Conservation (phyloP, 192 early-diverging fungal species). For the Coemansia reversa region DNA sequence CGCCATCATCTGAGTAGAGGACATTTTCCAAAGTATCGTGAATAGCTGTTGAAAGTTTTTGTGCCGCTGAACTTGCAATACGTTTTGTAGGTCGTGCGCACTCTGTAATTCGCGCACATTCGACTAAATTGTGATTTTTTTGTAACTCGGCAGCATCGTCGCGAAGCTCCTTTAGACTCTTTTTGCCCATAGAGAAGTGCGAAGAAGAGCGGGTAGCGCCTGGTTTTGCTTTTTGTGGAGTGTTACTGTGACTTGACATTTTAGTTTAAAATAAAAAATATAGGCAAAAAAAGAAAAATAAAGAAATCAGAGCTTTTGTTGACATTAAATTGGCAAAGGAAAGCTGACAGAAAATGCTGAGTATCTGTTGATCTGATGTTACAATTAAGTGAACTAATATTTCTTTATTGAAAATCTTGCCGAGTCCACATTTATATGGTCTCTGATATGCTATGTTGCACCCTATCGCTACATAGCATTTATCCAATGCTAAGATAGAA, state of each 20-base stretch:
- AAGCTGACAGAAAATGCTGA: not conserved
- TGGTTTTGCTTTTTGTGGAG: not conserved
- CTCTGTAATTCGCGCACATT: not conserved
- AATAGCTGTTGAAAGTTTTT: not conserved
- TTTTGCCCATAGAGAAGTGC: not conserved
- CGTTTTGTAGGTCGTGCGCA: not conserved
- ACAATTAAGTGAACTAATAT: too few relatives aligned
- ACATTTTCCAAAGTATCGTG: not conserved
- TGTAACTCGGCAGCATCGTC: not conserved
- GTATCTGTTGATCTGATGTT: not conserved
- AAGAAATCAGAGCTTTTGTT: not conserved
- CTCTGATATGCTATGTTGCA: too few relatives aligned
- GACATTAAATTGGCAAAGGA: not conserved
- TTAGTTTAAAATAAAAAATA: not conserved
- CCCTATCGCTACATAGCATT: too few relatives aligned
- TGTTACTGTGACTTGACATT: not conserved
- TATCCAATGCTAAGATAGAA: too few relatives aligned
- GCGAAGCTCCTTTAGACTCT: not conserved
- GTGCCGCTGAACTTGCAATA: not conserved
- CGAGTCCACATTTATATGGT: too few relatives aligned
- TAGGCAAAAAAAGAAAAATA: not conserved
- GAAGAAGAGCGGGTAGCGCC: not conserved
- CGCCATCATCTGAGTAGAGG: not conserved
- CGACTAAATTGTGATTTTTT: not conserved
- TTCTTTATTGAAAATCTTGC: too few relatives aligned